Evolutionary conservation across 1,284 basidiomycete genomes (phyloP).

Genomic region (Cryptococcus hybrid): DNA sequence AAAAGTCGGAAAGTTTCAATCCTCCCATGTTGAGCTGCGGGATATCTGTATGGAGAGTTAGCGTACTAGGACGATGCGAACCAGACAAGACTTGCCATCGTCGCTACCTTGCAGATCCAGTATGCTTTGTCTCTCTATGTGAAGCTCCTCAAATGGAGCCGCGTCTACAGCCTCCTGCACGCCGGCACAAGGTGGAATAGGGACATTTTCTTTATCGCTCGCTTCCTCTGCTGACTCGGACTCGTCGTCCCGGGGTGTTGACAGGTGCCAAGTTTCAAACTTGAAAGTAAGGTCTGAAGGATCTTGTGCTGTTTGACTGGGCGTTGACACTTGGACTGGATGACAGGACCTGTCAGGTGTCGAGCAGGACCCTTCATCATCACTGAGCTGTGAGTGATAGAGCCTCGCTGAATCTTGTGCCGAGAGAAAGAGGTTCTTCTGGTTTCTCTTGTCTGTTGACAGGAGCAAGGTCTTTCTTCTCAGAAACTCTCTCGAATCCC

Average conservation of each 20-base stretch:
- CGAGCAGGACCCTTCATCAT: slow-evolving; percentile 1
- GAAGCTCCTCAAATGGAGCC: neutral
- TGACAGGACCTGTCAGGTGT: neutral
- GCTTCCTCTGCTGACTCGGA: slow-evolving; percentile 14
- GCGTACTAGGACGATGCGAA: slow-evolving; percentile 1
- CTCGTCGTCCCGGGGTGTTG: neutral
- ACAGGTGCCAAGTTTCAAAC: slow-evolving; percentile 4
- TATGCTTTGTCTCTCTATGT: neutral
- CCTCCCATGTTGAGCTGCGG: slow-evolving; percentile 38
- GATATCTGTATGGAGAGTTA: slow-evolving; percentile 1
- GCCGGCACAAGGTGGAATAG: slow-evolving; percentile 5
- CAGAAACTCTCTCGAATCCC: slow-evolving; percentile 8
- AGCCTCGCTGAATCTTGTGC: slow-evolving; percentile 2
- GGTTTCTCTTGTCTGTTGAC: neutral
- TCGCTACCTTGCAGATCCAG: slow-evolving; percentile 3
- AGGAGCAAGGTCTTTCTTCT: slow-evolving; percentile 11
- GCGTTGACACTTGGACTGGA: neutral
- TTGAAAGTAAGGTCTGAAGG: neutral
- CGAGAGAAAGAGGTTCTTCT: neutral
- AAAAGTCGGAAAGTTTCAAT: slow-evolving; percentile 34
- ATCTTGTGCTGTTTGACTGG: neutral
- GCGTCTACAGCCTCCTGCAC: neutral
- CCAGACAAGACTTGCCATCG: slow-evolving; percentile 10
- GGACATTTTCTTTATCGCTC: slow-evolving; percentile 43
- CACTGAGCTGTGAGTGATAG: neutral